Percentiles rank a stretch among this genome's conserved stretches.
phyloP scores from a whole-genome alignment of 176 grass and related monocot species.

The Carex pumila region DNA sequence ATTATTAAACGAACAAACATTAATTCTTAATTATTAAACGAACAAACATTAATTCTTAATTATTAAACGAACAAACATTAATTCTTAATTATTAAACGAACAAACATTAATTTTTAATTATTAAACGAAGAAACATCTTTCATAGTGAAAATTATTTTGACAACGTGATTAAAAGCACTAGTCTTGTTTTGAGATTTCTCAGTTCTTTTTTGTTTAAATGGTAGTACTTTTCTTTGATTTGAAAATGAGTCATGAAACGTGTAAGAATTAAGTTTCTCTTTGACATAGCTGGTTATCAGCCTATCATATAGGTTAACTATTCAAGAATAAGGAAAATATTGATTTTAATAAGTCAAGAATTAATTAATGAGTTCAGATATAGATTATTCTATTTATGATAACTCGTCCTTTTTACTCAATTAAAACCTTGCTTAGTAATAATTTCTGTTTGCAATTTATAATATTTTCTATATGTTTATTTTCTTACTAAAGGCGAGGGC shows the following conservation, averaged over 20 bases:
- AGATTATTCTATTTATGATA: not conserved
- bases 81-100: no score
- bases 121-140: no score
- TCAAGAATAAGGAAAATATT: not conserved
- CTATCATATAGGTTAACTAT: not conserved
- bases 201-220: no score
- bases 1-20: no score
- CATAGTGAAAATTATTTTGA: no score
- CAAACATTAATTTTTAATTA: no score
- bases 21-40: no score
- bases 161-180: not conserved
- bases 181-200: not conserved
- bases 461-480: not conserved
- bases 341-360: not conserved
- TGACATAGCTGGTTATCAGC: conserved; percentile 6
- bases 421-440: not conserved
- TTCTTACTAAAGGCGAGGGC: not conserved
- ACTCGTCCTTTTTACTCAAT: not conserved
- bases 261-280: not conserved
- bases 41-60: no score
- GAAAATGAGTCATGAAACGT: not conserved
- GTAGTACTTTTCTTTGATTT: not conserved
- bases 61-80: no score
- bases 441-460: not conserved
- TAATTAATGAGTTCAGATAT: not conserved